Evolutionary conservation across 768 basidiomycete species (phyloP).

Genomic region (Tephrocybe sp.): DNA sequence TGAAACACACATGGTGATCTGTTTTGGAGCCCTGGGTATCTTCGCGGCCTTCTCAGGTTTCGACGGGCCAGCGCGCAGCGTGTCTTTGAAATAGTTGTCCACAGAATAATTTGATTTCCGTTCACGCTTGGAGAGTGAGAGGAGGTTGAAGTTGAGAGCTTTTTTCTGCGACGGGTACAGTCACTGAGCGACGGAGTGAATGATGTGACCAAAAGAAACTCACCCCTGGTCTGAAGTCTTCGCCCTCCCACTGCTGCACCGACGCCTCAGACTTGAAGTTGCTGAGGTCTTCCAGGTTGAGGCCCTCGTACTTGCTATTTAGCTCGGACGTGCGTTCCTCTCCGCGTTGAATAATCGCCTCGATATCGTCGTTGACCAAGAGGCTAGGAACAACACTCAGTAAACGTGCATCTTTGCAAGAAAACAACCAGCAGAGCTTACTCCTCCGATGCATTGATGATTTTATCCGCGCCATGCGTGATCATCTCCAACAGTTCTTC

Average conservation of each 20-base stretch:
- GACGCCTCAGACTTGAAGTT: constrained; percentile 96
- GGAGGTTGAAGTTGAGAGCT: constrained; percentile 68
- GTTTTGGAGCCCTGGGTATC: constrained; percentile 84
- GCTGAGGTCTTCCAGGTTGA: constrained; percentile 93
- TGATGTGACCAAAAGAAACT: constrained; percentile 20
- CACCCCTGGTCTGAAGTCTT: constrained; percentile 83
- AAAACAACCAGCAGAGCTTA: constrained; percentile 33
- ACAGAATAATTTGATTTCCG: constrained; percentile 94
- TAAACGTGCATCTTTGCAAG: not conserved
- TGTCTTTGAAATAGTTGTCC: constrained; percentile 94
- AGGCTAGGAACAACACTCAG: constrained; percentile 40
- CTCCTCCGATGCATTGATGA: constrained; percentile 82
- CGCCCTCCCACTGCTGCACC: constrained; percentile 94
- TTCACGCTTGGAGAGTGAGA: constrained; percentile 91
- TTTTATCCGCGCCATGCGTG: constrained; percentile 94
- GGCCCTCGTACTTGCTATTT: constrained; percentile 87
- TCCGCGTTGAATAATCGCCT: constrained; percentile 88
- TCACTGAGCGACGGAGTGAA: not conserved
- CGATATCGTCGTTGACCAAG: constrained; percentile 87
- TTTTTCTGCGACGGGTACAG: constrained; percentile 50
- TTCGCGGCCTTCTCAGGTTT: constrained; percentile 83
- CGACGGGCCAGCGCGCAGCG: constrained; percentile 74
- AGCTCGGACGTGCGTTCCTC: constrained; percentile 89
- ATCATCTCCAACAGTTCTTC: constrained; percentile 99
- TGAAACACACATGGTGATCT: constrained; percentile 69